Evolutionary conservation across 305 asterid genomes (phyloP), one percentile per base, ranked within the genome.

Genomic region (Rubia peregrina): DNA sequence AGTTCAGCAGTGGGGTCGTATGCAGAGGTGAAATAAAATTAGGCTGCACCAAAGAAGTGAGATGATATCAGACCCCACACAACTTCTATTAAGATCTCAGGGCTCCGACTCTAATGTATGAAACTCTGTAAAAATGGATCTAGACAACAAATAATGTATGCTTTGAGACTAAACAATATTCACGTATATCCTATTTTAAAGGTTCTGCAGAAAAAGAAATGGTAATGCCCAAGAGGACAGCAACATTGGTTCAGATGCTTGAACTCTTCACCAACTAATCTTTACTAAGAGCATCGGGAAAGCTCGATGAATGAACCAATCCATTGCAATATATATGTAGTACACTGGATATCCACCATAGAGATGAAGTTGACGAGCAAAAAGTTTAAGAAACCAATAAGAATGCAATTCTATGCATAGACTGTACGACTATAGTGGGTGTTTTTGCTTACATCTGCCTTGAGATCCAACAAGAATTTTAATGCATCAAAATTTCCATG

Each of bases 41-140:
- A 10, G 70, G 70, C 75, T 72, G 75, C 75, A 63, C 19, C 55
- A 9, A 41, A 69, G 30, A 36, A 49, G 55, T 42, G 17, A 12
- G 55, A n/a, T 40, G 16, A 16, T 42, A 41, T 24, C n/a, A 64
- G 68, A 17, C 24, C 68, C 19, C 48, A 63, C 30, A 13, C 67
- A 36, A 36, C n/a, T 63, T 63, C 21, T 38, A 63, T 46, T 14
- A 63, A 63, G 48, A 38, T 36, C 48, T 63, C 46, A 63, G 46
- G 67, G 13, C 19, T 56, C 62, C 16, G 33, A 56, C 67, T 62
- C 67, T 12, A 36, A 33, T 38, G 22, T 38, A 36, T 63, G 46
- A 63, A 36, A 38, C 21, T 38, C 43, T 7, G 9, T 9, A 17
- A 49, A 46, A 49, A 49, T 14, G 57, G 22, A 49, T 49, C 57